phyloP scores from a whole-genome alignment of 768 basidiomycete genomes.

The Grammothele lineata region DNA sequence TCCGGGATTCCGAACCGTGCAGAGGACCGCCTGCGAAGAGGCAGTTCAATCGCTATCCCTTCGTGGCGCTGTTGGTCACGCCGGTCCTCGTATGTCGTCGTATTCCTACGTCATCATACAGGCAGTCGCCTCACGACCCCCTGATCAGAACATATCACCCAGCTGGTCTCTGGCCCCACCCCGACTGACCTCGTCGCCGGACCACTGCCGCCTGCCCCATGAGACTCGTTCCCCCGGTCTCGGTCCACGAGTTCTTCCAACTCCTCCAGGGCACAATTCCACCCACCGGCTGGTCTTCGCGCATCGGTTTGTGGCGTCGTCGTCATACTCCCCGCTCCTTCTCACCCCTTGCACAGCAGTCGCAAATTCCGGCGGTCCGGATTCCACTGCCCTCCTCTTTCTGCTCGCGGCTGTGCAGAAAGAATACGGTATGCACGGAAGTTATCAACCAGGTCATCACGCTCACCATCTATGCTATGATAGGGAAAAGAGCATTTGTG shows the following conservation, averaged over 20 bases:
- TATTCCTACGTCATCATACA: no score
- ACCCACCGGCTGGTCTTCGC: conserved; percentile 43
- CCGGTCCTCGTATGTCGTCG: no score
- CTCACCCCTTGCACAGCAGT: conserved; percentile 42
- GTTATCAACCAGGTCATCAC: no score
- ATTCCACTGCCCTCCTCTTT: conserved; percentile 76
- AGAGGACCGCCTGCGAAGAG: no score
- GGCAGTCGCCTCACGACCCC: no score
- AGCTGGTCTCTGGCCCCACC: no score
- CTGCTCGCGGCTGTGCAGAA: conserved; percentile 46
- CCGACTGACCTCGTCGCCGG: background rate
- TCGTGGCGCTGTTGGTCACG: no score
- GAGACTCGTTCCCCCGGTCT: conserved; percentile 32
- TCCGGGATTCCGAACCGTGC: no score
- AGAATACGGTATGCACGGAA: background rate
- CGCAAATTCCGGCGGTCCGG: conserved; percentile 79
- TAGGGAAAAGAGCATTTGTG: no score
- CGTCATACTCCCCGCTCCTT: background rate
- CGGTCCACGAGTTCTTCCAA: conserved; percentile 43
- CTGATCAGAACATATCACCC: no score
- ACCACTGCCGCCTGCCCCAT: conserved; percentile 5
- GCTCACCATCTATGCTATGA: no score
- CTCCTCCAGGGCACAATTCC: conserved; percentile 45
- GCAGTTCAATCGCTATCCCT: no score
- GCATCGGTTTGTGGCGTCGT: conserved; percentile 35